A percentile compares a stretch with the other conserved stretches of the same genome.
Evolutionary conservation across 2,329 filamentous ascomycete species (phyloP).

Genomic region (Albophoma yamanashiensis): DNA sequence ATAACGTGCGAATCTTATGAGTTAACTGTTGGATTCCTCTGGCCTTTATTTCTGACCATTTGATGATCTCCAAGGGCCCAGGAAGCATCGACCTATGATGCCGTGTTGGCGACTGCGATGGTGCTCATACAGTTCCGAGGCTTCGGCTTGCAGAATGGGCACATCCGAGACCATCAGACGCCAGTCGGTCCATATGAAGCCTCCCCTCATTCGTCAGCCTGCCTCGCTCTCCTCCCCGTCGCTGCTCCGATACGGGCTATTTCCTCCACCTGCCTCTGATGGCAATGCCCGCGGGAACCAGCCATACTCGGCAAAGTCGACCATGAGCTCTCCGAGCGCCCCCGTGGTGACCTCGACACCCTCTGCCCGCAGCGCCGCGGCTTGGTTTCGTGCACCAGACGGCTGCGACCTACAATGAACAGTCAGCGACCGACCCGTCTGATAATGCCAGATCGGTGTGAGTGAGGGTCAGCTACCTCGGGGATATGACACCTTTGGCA

Average conservation of each 20-base stretch:
- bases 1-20: not conserved
- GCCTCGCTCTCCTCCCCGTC: not conserved
- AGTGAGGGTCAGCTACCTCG: constrained; percentile 42
- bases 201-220: not conserved
- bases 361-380: constrained; percentile 36
- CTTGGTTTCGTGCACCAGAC: constrained; percentile 37
- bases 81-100: too few relatives aligned
- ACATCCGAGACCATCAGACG: too few relatives aligned
- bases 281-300: constrained; percentile 45
- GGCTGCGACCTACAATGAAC: constrained; percentile 31
- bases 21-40: too few relatives aligned
- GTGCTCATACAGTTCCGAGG: too few relatives aligned
- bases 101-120: too few relatives aligned
- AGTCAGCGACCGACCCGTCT: not conserved
- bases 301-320: constrained; percentile 40
- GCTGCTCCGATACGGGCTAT: not conserved
- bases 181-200: too few relatives aligned
- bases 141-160: not conserved
- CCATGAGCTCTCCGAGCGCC: constrained; percentile 38
- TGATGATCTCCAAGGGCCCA: too few relatives aligned
- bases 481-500: constrained; percentile 74
- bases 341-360: constrained; percentile 38
- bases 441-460: not conserved
- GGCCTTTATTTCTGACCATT: too few relatives aligned
- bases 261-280: constrained; percentile 20